Base-by-base conservation (phyloP, 805 yeast genomes). In the Schizosaccharomyces osmophilus region DNA sequence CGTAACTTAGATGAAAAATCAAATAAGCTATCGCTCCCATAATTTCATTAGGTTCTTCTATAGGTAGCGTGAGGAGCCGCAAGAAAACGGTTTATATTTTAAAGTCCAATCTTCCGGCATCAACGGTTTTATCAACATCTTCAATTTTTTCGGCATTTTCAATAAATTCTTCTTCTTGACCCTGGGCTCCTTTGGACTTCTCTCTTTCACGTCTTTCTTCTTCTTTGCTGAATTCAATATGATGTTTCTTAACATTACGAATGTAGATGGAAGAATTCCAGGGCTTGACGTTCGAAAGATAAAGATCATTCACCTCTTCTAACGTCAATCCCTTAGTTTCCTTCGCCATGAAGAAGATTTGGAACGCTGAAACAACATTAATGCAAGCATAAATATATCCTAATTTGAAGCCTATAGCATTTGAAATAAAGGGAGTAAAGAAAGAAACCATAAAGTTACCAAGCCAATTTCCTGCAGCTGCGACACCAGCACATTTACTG, bases 341-440 rank as follows among this genome's bases (percentile, higher is more conserved):
- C 11, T 85, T 85, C 68, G 80, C 82, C 68, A 78, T 77, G 70
- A 82, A 75, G 73, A 72, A 81, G 62, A 79, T 78, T 62, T 80
- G 72, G 43, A 84, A 82, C 62, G 79, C 68, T 71, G 77, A 80
- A 58, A 76, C 65, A 65, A 76, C 32, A 45, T 68, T 81, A 77
- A 55, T 80, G 68, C 69, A 80, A 81, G 59, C 81, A 79, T 66
- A 43, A 55, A 82, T 79, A 67, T 78, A 82, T 0, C 94, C 94
- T 66, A 79, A 78, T 65, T 77, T 76, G 73, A 82, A 85, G 48
- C 82, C 84, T 67, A 85, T 80, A 43, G 74, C 73, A 2, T 73
- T 69, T 11, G 82, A 81, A 62, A 86, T 77, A 65, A 79, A 76
- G 17, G 95, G 93, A n/a, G 87, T 83, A 67, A 81, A 74, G 68